Percentiles rank a stretch among this genome's conserved stretches.
phyloP scores from a whole-genome alignment of 2,329 filamentous ascomycete genomes.

The Ustulina deusta region DNA sequence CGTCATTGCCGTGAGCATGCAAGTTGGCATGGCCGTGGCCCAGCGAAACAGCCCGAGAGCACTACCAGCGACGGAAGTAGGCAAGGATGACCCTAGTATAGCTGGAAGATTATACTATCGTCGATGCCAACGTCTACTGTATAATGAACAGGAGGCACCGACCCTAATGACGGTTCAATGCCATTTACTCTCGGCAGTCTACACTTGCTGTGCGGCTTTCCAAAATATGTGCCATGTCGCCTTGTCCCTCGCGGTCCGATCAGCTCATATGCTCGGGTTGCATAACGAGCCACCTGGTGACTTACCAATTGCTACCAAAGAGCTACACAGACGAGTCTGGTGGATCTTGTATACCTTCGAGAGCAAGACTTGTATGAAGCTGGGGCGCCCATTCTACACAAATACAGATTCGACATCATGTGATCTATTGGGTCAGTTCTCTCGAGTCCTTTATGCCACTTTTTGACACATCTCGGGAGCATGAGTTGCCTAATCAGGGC shows the following conservation, averaged over 20 bases:
- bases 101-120: slow-evolving; percentile 61
- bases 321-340: slow-evolving; percentile 62
- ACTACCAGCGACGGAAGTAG: slow-evolving; percentile 38
- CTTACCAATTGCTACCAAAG: slow-evolving; percentile 37
- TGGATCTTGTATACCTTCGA: slow-evolving; percentile 64
- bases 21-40: slow-evolving; percentile 55
- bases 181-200: slow-evolving; percentile 58
- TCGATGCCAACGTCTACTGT: slow-evolving; percentile 58
- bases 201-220: slow-evolving; percentile 61
- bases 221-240: slow-evolving; percentile 61
- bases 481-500: background rate
- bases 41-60: slow-evolving; percentile 40
- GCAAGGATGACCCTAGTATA: slow-evolving; percentile 54
- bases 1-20: slow-evolving; percentile 64
- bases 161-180: slow-evolving; percentile 62
- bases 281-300: slow-evolving; percentile 62
- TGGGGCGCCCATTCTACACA: slow-evolving; percentile 59
- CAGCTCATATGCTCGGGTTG: slow-evolving; percentile 61
- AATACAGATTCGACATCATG: slow-evolving; percentile 52
- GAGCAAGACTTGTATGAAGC: slow-evolving; percentile 59
- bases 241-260: slow-evolving; percentile 56
- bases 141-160: slow-evolving; percentile 60
- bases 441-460: background rate
- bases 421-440: slow-evolving; percentile 48
- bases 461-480: background rate